Conservation (phyloP, 1,284 basidiomycete genomes). For the Ceratobasidium theobromae region DNA sequence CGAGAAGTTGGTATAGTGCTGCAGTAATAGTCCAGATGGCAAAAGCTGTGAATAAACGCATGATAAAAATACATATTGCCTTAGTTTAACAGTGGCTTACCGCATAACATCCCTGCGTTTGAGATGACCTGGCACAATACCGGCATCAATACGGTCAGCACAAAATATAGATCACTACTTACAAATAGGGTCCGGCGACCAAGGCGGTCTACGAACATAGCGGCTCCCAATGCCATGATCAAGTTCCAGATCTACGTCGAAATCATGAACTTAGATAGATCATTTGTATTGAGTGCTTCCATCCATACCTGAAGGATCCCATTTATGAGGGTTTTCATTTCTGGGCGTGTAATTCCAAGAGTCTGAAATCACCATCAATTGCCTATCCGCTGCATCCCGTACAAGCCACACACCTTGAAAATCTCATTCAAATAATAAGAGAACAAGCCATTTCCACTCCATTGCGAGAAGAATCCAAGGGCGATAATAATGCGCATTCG, state of each 20-base stretch:
- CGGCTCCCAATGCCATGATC: constrained; percentile 47
- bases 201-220: constrained; percentile 59
- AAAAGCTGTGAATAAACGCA: constrained; percentile 29
- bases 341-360: constrained; percentile 55
- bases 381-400: neutral
- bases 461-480: constrained; percentile 62
- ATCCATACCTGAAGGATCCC: constrained; percentile 54
- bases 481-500: constrained; percentile 60
- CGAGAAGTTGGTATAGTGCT: constrained; percentile 29
- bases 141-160: neutral
- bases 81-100: constrained; percentile 41
- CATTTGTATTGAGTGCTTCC: neutral
- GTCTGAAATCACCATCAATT: constrained; percentile 48
- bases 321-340: constrained; percentile 62
- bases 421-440: constrained; percentile 61
- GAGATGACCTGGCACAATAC: constrained; percentile 45
- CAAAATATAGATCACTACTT: neutral
- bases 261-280: constrained; percentile 37
- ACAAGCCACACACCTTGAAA: constrained; percentile 40
- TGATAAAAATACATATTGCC: neutral
- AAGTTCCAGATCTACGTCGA: constrained; percentile 55
- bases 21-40: constrained; percentile 34
- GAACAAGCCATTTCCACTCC: constrained; percentile 68
- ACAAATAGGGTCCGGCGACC: constrained; percentile 66
- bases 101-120: constrained; percentile 62